These are phyloP conservation scores for Vachellia collinsii DNA, from an alignment of 306 rosid genomes.

Conservation along the genomic window DNA sequence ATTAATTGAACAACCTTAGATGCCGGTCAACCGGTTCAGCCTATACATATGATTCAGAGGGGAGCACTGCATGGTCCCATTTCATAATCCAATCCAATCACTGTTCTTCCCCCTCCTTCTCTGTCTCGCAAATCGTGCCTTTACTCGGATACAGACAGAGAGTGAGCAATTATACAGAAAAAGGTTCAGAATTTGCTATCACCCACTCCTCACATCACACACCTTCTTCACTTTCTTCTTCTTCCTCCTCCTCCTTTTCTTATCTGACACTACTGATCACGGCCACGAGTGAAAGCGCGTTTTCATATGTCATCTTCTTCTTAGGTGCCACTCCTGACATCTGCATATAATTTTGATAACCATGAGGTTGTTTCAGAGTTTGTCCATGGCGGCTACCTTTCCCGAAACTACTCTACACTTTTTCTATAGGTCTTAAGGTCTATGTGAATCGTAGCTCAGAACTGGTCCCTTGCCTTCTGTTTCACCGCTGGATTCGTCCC, in stretches of 20 bases:
- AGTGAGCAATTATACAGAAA: neutral
- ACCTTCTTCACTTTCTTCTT: neutral
- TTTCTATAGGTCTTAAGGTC: neutral
- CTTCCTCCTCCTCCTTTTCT: neutral
- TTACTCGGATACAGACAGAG: neutral
- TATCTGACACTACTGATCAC: neutral
- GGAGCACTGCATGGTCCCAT: neutral
- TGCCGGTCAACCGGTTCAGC: slow-evolving; percentile 9
- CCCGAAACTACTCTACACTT: neutral
- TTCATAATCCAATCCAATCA: neutral
- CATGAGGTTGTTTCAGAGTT: neutral
- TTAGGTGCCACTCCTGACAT: neutral
- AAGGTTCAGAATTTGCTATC: neutral
- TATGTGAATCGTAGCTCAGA: neutral
- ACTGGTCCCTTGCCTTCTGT: neutral
- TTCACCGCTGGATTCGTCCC: neutral
- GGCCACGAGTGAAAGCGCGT: slow-evolving; percentile 23
- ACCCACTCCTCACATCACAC: neutral
- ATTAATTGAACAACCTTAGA: neutral
- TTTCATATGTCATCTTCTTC: neutral
- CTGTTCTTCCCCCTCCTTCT: neutral
- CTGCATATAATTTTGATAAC: neutral
- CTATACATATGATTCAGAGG: neutral
- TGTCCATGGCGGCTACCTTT: neutral
- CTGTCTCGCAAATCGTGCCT: slow-evolving; percentile 1